Conservation (phyloP, 192 early-diverging fungal species). For the Chytriomyces sp. region DNA sequence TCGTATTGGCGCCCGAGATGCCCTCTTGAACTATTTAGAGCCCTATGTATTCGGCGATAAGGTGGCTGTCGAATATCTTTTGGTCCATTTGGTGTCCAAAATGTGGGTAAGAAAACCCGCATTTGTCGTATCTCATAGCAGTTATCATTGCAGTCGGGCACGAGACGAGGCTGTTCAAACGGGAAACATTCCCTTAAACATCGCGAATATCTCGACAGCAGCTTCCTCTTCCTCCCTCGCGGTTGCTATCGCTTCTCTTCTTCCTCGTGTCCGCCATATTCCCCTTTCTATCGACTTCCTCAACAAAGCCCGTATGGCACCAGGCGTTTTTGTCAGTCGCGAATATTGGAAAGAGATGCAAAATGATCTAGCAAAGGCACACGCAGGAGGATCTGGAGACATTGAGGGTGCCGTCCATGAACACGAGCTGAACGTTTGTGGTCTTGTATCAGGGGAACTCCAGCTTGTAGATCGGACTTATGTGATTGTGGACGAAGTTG, state of each 20-base stretch:
- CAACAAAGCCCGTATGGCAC: constrained; percentile 28
- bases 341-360: constrained; percentile 21
- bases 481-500: constrained; percentile 38
- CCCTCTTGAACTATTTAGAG: constrained; percentile 9
- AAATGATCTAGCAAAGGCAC: constrained; percentile 6
- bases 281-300: constrained; percentile 30
- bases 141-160: constrained; percentile 28
- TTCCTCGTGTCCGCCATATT: constrained; percentile 33
- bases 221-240: constrained; percentile 4
- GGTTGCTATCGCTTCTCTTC: constrained; percentile 13
- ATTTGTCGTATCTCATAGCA: constrained; percentile 3
- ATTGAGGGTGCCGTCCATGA: background rate
- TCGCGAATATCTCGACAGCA: constrained; percentile 26
- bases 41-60: constrained; percentile 32
- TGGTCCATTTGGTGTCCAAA: constrained; percentile 38
- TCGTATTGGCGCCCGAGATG: background rate
- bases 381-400: constrained; percentile 10
- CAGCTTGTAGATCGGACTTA: constrained; percentile 37
- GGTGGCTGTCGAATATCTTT: constrained; percentile 41
- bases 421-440: constrained; percentile 17
- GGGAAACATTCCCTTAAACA: constrained; percentile 41
- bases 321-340: constrained; percentile 24
- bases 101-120: constrained; percentile 29
- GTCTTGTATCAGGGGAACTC: constrained; percentile 33
- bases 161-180: constrained; percentile 31